These are phyloP conservation scores for Pseudocercospora fuligena DNA, from an alignment of 2,329 filamentous ascomycete species.

Conservation along the genomic window DNA sequence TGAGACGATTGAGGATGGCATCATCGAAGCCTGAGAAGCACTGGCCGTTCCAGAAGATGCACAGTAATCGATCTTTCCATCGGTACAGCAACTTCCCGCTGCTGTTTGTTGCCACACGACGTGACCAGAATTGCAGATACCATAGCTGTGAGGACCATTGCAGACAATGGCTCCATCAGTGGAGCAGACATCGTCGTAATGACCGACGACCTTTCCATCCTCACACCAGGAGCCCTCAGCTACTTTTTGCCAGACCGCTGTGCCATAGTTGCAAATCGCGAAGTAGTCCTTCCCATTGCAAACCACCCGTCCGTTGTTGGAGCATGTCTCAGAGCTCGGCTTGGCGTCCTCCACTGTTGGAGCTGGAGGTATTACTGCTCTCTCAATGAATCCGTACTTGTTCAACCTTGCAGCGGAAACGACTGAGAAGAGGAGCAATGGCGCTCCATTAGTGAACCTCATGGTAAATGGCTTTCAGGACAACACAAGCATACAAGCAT, in stretches of 20 bases:
- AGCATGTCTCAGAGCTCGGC: background rate
- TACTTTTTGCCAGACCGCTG: conserved; percentile 46
- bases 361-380: background rate
- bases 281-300: conserved; percentile 49
- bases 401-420: background rate
- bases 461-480: background rate
- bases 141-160: conserved; percentile 48
- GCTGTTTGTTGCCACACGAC: conserved; percentile 48
- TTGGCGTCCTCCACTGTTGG: background rate
- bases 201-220: conserved; percentile 23
- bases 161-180: conserved; percentile 36
- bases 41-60: background rate
- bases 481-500: background rate
- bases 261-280: conserved; percentile 50
- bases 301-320: conserved; percentile 24
- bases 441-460: background rate
- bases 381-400: background rate
- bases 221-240: conserved; percentile 49
- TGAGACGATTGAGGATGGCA: background rate
- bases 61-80: conserved; percentile 23
- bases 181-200: background rate
- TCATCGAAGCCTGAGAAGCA: background rate
- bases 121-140: conserved; percentile 49
- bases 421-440: background rate
- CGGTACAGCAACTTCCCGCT: conserved; percentile 47